Evolutionary conservation across 2,329 filamentous ascomycete genomes (phyloP).

Genomic region (Rhytidhysteron rufulum): DNA sequence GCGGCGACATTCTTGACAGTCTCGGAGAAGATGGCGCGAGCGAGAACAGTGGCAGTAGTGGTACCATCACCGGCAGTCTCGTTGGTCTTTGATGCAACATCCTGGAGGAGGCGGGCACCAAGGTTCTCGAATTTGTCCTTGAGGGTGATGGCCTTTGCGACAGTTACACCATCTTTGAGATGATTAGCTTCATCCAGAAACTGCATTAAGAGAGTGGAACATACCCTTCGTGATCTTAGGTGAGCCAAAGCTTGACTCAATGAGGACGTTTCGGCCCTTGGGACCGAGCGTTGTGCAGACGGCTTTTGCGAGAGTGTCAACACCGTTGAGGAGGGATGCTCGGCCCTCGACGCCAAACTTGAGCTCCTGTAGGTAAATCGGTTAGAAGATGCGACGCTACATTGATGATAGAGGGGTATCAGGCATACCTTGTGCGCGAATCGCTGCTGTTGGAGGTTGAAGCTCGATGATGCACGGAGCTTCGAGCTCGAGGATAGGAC

Average conservation of each 20-base stretch:
- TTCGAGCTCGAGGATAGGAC: constrained; percentile 64
- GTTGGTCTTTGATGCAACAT: constrained; percentile 99
- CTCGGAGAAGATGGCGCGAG: constrained; percentile 98
- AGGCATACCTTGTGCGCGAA: constrained; percentile 92
- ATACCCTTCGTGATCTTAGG: constrained; percentile 99
- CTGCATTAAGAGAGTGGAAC: constrained; percentile 17
- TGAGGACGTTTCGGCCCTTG: constrained; percentile 97
- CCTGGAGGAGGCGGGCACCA: constrained; percentile 90
- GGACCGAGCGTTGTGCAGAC: constrained; percentile 95
- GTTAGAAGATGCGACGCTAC: constrained; percentile 23
- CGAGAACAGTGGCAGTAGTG: constrained; percentile 94
- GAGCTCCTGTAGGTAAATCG: constrained; percentile 63
- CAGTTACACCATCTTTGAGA: constrained; percentile 48
- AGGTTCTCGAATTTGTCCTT: constrained; percentile 99
- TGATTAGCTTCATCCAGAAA: constrained; percentile 8
- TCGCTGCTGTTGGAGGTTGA: constrained; percentile 81
- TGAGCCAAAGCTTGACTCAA: constrained; percentile 97
- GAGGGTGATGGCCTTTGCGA: constrained; percentile 75
- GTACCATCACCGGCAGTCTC: constrained; percentile 98
- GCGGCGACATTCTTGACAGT: constrained; percentile 99
- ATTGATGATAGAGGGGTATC: constrained; percentile 10
- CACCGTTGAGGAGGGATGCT: constrained; percentile 83
- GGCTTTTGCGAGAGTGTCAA: constrained; percentile 93
- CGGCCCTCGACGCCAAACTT: constrained; percentile 97
- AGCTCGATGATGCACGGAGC: constrained; percentile 49